Evolutionary conservation across 352 stramenopile genomes (phyloP), one percentile per base, ranked within the genome.

Genomic region (Pythium utonaiense): DNA sequence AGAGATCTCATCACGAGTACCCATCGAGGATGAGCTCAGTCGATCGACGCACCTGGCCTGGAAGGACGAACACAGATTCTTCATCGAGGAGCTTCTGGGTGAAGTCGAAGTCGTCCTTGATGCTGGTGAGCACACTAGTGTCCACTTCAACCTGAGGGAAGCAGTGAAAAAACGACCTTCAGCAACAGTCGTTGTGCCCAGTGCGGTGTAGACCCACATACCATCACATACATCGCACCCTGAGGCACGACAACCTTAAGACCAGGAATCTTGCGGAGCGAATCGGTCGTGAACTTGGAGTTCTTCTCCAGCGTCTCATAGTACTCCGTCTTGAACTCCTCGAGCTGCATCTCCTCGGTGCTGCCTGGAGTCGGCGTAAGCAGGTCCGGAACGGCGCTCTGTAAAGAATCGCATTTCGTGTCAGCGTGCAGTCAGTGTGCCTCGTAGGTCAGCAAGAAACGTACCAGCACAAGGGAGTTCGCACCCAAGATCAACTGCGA

Each of bases 181-280:
- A 33, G 28, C 28, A n/a, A n/a, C n/a, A n/a, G n/a, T n/a, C n/a
- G n/a, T n/a, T n/a, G n/a, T n/a, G n/a, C n/a, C n/a, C n/a, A n/a
- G n/a, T n/a, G n/a, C n/a, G n/a, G n/a, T n/a, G n/a, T n/a, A n/a
- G n/a, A n/a, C n/a, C n/a, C n/a, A n/a, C n/a, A n/a, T 68, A 88
- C 82, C 88, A 98, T 98, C 13, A 87, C 82, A 66, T 99, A 99
- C 93, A 98, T 98, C 33, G 96, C 93, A 10, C 96, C 96, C 54
- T 98, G 83, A 1, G 95, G 89, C 14, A 87, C 71, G 27, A 97
- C 77, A 7, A 98, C 88, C 24, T 89, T 62, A 8, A 98, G 69
- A 19, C 92, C 91, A 36, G 77, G 83, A 30, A 96, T 96, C 31
- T 81, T 76, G 36, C 68, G 68, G 17, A 98, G 61, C 2, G 79